Evolutionary conservation across 2,329 filamentous ascomycete species (phyloP), one percentile per base, ranked within the genome.

Genomic region (Raffaelea deltoideospora): DNA sequence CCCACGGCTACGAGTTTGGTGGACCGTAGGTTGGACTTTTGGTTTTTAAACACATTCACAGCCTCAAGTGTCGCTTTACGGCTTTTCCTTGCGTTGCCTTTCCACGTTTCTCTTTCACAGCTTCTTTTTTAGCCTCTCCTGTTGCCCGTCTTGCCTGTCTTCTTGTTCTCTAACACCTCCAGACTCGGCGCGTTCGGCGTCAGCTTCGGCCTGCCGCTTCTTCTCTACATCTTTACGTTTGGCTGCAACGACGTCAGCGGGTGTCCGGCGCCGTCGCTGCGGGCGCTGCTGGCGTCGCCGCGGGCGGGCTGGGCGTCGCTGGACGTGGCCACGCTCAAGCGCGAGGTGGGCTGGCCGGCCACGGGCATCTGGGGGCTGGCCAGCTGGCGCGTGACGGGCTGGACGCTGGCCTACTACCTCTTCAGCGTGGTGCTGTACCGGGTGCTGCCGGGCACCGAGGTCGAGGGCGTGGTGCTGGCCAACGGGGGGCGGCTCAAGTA

Each of bases 171-270:
- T 32, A 17, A 37, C 21, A 7, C 4, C 8, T 34, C 31, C 32
- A 92, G 86, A 37, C 64, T 78, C 30, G 87, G 86, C 38, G 84
- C 82, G 26, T 72, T 79, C 42, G 69, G 61, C 42, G 83, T 96
- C 50, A 81, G 81, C 8, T 79, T 92, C 49, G 77, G 78, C 39
- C 73, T 95, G 1, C 88, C 88, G 0, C 42, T 86, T 30, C 67
- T 87, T 45, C 72, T 85, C 48, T 93, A 90, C 59, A 54, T 76
- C 48, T 79, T 88, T 52, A 69, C 77, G 33, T 93, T 95, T 53
- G 65, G 79, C 49, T 95, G 88, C 69, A 96, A 95, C 61, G 87
- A 96, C 55, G 65, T 92, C 44, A 79, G 84, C 9, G 88, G 90
- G 40, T 96, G 90, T 53, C 90, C 88, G 33, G 78, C 83, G 3